Percentiles rank a stretch among this genome's conserved stretches.
These are phyloP conservation scores for Santalum album DNA, from an alignment of 164 flowering plant genomes.

Conservation along the genomic window DNA sequence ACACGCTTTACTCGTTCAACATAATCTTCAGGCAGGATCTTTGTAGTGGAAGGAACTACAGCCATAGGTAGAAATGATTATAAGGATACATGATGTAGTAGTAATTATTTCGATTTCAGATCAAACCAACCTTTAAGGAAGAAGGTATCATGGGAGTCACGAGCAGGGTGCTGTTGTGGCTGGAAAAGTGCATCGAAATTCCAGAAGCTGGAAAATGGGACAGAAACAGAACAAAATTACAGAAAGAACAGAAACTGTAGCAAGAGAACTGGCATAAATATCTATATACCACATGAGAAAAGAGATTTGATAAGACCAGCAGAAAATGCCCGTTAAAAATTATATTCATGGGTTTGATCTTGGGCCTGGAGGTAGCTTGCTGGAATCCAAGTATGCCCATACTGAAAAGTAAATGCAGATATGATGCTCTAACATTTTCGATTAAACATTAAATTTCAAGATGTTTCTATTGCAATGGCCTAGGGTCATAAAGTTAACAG, in stretches of 20 bases:
- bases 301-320: background rate
- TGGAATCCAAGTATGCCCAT: no score
- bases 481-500: no score
- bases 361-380: no score
- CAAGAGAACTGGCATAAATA: no score
- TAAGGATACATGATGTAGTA: constrained; percentile 3
- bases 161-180: constrained; percentile 99
- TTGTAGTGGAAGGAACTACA: constrained; percentile 78
- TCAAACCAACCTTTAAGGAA: constrained; percentile 52
- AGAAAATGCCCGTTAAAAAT: background rate
- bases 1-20: constrained; percentile 75
- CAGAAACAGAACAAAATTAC: constrained; percentile 4
- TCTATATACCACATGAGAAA: no score
- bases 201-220: constrained; percentile 65
- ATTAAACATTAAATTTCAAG: background rate
- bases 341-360: no score
- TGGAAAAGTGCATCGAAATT: constrained; percentile 94
- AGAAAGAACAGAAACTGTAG: background rate
- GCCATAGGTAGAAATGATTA: constrained; percentile 9
- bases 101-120: background rate
- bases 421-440: background rate
- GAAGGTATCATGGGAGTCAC: constrained; percentile 98
- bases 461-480: background rate
- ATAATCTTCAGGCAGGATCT: constrained; percentile 79
- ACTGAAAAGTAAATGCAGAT: no score